Conservation (phyloP, 139 green algal genomes). For the Penium margaritaceum region DNA sequence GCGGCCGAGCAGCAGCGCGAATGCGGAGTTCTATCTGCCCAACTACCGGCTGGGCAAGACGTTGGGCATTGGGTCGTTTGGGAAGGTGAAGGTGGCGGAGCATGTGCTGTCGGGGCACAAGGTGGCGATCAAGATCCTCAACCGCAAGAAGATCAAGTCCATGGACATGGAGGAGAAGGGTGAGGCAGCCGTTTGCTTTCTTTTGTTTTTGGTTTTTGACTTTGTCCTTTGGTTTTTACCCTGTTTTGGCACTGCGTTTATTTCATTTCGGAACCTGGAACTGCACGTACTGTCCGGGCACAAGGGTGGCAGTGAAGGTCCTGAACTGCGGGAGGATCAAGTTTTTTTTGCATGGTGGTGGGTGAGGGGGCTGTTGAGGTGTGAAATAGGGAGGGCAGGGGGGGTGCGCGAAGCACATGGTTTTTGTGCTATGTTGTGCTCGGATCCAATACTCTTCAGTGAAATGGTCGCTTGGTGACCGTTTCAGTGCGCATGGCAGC, state of each 20-base stretch:
- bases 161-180: conserved; percentile 99
- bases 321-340: too few species aligned
- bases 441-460: too few species aligned
- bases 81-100: conserved; percentile 89
- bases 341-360: too few species aligned
- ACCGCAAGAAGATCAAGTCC: conserved; percentile 93
- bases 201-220: background rate
- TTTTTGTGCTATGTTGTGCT: too few species aligned
- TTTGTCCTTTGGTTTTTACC: background rate
- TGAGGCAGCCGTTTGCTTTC: conserved; percentile 8
- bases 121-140: conserved; percentile 98
- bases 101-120: conserved; percentile 94
- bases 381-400: too few species aligned
- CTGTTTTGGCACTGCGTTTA: background rate
- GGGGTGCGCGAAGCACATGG: too few species aligned
- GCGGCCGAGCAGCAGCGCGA: conserved; percentile 15
- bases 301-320: too few species aligned
- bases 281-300: too few species aligned
- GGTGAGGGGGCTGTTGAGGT: too few species aligned
- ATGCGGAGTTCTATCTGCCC: conserved; percentile 55
- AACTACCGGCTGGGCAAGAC: conserved; percentile 97
- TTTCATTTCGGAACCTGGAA: too few species aligned
- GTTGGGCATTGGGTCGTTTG: conserved; percentile 97
- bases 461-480: too few species aligned
- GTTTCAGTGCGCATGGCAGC: too few species aligned